phyloP scores from a whole-genome alignment of 768 basidiomycete genomes.

The Neoboletus magnificus region DNA sequence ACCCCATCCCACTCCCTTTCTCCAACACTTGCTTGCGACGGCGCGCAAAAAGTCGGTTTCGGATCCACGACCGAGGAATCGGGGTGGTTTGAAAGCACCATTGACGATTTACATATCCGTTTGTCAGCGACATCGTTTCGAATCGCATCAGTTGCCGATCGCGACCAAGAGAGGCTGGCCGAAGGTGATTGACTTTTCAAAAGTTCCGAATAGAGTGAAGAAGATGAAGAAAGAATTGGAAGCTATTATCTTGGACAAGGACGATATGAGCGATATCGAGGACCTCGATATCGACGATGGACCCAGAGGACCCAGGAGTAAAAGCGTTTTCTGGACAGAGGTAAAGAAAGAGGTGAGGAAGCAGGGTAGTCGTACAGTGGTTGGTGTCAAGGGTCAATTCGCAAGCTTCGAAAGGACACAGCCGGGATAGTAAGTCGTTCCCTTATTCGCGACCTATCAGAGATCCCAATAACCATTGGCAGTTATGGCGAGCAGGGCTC shows the following conservation, averaged over 20 bases:
- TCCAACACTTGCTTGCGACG: slow-evolving; percentile 50
- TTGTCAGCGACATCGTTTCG: slow-evolving; percentile 79
- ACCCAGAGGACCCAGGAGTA: slow-evolving; percentile 30
- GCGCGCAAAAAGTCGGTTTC: slow-evolving; percentile 52
- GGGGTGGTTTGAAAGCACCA: slow-evolving; percentile 55
- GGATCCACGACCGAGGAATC: slow-evolving; percentile 67
- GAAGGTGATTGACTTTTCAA: slow-evolving; percentile 60
- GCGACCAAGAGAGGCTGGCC: slow-evolving; percentile 77
- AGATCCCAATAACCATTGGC: neutral
- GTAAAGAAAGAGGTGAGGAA: slow-evolving; percentile 57
- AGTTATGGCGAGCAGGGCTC: slow-evolving; percentile 89
- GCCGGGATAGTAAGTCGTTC: slow-evolving; percentile 78
- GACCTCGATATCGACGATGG: slow-evolving; percentile 6
- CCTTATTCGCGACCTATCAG: neutral
- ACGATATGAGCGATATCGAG: slow-evolving; percentile 23
- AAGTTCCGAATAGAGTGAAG: slow-evolving; percentile 51
- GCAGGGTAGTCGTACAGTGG: slow-evolving; percentile 63
- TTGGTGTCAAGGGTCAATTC: slow-evolving; percentile 72
- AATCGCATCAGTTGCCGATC: slow-evolving; percentile 67
- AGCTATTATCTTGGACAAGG: slow-evolving; percentile 49
- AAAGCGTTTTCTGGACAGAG: slow-evolving; percentile 68
- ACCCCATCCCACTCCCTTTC: slow-evolving; percentile 52
- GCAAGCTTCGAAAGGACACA: slow-evolving; percentile 77
- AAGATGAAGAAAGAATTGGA: slow-evolving; percentile 46
- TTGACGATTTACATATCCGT: slow-evolving; percentile 57